A percentile compares a stretch with the other conserved stretches of the same genome.
phyloP scores from a whole-genome alignment of 495 filamentous ascomycete species.

The Neurospora tetraspora region DNA sequence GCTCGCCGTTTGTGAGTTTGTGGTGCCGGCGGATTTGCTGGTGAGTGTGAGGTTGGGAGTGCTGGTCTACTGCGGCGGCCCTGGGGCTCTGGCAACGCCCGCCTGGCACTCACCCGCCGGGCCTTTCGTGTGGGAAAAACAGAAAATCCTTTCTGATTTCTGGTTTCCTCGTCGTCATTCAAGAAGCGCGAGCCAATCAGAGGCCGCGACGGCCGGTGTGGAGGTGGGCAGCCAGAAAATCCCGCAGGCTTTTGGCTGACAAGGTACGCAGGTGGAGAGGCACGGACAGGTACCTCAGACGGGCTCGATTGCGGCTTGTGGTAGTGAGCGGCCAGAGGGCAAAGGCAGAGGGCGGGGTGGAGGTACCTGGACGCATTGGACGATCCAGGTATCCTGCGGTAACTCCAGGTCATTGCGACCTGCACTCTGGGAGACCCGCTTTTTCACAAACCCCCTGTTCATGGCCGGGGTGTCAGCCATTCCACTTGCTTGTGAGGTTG shows the following conservation, averaged over 20 bases:
- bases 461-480: constrained; percentile 6
- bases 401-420: constrained; percentile 15
- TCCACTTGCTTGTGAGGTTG: constrained; percentile 9
- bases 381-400: constrained; percentile 14
- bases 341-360: constrained; percentile 8
- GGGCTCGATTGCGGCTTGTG: constrained; percentile 6
- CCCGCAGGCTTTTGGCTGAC: constrained; percentile 18
- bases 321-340: not conserved
- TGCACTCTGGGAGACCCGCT: constrained; percentile 16
- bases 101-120: not conserved
- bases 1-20: not conserved
- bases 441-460: not conserved
- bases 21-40: not conserved
- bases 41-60: not conserved
- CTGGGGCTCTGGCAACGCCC: not conserved
- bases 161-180: constrained; percentile 3
- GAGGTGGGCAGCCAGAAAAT: constrained; percentile 23
- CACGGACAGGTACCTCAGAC: constrained; percentile 17
- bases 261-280: constrained; percentile 16
- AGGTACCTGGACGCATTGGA: constrained; percentile 16
- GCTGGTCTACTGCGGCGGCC: not conserved
- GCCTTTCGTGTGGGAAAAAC: not conserved
- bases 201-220: not conserved
- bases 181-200: not conserved
- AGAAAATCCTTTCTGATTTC: not conserved